Conservation (phyloP, 352 stramenopile species). For the Phytophthora pini region DNA sequence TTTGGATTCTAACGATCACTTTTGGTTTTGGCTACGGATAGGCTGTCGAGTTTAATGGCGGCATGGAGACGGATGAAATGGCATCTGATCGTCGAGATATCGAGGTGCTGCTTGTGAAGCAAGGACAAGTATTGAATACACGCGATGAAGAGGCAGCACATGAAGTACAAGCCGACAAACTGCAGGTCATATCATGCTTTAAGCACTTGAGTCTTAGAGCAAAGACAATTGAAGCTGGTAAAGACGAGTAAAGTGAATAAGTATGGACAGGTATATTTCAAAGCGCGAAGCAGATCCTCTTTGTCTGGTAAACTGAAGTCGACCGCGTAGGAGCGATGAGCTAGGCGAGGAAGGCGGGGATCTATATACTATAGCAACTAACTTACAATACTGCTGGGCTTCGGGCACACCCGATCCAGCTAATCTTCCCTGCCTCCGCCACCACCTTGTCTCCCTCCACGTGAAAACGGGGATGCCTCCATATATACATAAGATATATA, state of each 20-base stretch:
- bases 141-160: constrained; percentile 50
- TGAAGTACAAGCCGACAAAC: constrained; percentile 46
- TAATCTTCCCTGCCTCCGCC: constrained; percentile 31
- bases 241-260: constrained; percentile 19
- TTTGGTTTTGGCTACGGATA: constrained; percentile 15
- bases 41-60: constrained; percentile 53
- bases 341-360: constrained; percentile 8
- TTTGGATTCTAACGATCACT: too few species aligned
- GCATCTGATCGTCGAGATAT: constrained; percentile 58
- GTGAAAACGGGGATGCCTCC: constrained; percentile 20
- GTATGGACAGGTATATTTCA: constrained; percentile 35
- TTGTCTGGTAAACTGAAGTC: constrained; percentile 5
- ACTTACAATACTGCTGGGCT: constrained; percentile 41
- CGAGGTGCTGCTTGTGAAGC: constrained; percentile 40
- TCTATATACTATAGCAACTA: constrained; percentile 53
- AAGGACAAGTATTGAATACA: constrained; percentile 44
- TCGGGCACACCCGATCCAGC: constrained; percentile 7
- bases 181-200: constrained; percentile 76
- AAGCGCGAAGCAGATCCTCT: constrained; percentile 4
- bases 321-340: not conserved
- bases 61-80: constrained; percentile 51
- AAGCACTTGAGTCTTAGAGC: constrained; percentile 72
- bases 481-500: constrained; percentile 55
- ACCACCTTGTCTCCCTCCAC: constrained; percentile 8
- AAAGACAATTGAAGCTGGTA: constrained; percentile 29